Evolutionary conservation across 495 filamentous ascomycete species (phyloP).

Genomic region (Aspergillus leporis): DNA sequence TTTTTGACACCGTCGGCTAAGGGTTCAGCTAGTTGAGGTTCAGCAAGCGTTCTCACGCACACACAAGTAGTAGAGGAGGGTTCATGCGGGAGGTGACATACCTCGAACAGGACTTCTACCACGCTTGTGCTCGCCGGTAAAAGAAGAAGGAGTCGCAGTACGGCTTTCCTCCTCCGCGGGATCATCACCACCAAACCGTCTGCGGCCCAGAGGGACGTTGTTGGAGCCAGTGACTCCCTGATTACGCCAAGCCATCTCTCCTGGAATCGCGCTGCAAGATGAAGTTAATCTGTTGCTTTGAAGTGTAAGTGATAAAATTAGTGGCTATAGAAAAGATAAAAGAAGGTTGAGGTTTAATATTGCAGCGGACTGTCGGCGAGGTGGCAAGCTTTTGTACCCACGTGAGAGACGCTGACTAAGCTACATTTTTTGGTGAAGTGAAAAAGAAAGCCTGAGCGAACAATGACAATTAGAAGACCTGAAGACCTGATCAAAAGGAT

Average conservation of each 20-base stretch:
- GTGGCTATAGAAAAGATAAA: background rate
- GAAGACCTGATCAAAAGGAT: background rate
- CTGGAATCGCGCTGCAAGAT: background rate
- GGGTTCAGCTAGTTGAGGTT: slow-evolving; percentile 41
- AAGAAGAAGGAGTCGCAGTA: slow-evolving; percentile 53
- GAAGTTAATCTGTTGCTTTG: slow-evolving; percentile 4
- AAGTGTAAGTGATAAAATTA: background rate
- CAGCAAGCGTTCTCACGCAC: background rate
- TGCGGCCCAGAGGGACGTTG: slow-evolving; percentile 91
- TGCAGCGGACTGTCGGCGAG: background rate
- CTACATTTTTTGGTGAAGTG: background rate
- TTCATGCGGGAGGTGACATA: slow-evolving; percentile 30
- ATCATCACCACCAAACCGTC: slow-evolving; percentile 77
- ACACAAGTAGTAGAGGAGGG: slow-evolving; percentile 4
- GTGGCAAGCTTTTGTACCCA: slow-evolving; percentile 21
- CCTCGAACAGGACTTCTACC: slow-evolving; percentile 73
- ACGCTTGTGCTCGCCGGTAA: slow-evolving; percentile 59
- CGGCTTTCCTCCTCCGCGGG: slow-evolving; percentile 59
- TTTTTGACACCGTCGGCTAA: slow-evolving; percentile 71
- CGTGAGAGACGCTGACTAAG: slow-evolving; percentile 22
- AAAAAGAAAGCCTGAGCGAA: background rate
- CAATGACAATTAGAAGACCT: background rate
- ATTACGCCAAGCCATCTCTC: slow-evolving; percentile 80
- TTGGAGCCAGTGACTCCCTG: slow-evolving; percentile 98
- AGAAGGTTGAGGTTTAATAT: slow-evolving; percentile 1